Evolutionary conservation across 1,284 basidiomycete species (phyloP).

Genomic region (Ceratobasidium sp.): DNA sequence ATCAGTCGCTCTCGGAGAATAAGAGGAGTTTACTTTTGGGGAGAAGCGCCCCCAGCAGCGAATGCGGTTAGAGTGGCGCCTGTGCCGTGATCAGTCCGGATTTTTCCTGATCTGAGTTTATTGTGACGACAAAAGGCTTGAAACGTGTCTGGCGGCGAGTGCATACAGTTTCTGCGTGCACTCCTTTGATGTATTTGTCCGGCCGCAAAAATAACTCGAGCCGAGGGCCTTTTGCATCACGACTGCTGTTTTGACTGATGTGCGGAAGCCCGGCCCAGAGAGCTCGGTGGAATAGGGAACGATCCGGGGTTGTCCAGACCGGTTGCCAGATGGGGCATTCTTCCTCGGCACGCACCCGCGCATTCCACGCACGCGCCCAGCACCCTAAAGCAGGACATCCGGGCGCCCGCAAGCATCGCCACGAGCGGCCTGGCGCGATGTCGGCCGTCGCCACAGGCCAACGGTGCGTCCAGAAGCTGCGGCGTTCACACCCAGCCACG

Average conservation of each 20-base stretch:
- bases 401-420: too few species aligned
- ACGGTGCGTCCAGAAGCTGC: too few species aligned
- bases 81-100: background rate
- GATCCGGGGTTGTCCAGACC: conserved; percentile 2
- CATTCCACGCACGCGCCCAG: background rate
- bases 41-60: background rate
- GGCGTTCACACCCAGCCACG: background rate
- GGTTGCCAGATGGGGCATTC: conserved; percentile 1
- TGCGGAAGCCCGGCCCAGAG: background rate
- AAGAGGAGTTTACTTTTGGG: background rate
- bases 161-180: too few species aligned
- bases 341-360: conserved; percentile 1
- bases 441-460: background rate
- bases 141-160: background rate
- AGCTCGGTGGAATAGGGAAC: background rate
- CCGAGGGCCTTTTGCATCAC: background rate
- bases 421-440: background rate
- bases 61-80: background rate
- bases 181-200: too few species aligned
- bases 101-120: too few species aligned
- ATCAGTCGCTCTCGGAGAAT: too few species aligned
- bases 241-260: background rate
- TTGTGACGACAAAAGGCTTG: background rate
- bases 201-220: too few species aligned
- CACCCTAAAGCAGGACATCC: too few species aligned